Base-by-base conservation (phyloP, 1,284 basidiomycete species). In the Cerioporus squamosus region DNA sequence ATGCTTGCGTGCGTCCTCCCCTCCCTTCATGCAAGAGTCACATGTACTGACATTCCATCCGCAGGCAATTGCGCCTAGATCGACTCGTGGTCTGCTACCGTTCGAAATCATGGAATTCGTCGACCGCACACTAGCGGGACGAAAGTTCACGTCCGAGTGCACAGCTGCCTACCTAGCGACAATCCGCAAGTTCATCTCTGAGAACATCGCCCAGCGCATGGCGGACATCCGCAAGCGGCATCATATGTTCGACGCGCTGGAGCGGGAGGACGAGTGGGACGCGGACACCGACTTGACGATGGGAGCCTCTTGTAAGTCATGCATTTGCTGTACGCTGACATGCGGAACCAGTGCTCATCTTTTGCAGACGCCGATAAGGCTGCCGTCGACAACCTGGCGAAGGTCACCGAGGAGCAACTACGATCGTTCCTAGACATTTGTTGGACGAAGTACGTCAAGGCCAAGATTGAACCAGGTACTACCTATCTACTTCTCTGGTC, bases 361-460 rank as follows among this genome's bases (percentile, higher is more conserved):
- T 10, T 20, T 15, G 2, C 60, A 91, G 90, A 69, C 43, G 82
- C 86, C 1, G 82, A 89, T 54, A 85, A 84, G 70, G 82, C 82
- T 1, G 84, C 91, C 14, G 89, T 98, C 17, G 87, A 95, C 70
- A 99, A 98, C 74, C 90, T 89, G 74, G 84, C 88, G 57, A 96
- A 97, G 75, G 93, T 98, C 31, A 97, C 96, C 0, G 82, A 90
- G 70, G 77, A 79, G 6, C 96, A 98, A 69, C 75, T 99, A 3
- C 79, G 77, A 45, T 79, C 77, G 8, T 99, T 99, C 84, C 77
- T 99, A 40, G 80, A 93, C 29, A 81, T 93, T 54, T 98, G 95
- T 72, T 94, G 94, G 86, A 87, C 87, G 26, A 94, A 93, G 72
- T 97, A 97, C 71, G 89, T 94, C 38, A 93, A 94, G 75, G 93